Evolutionary conservation across 164 flowering plant genomes (phyloP), one percentile per base, ranked within the genome.

Genomic region (Vitis amurensis): DNA sequence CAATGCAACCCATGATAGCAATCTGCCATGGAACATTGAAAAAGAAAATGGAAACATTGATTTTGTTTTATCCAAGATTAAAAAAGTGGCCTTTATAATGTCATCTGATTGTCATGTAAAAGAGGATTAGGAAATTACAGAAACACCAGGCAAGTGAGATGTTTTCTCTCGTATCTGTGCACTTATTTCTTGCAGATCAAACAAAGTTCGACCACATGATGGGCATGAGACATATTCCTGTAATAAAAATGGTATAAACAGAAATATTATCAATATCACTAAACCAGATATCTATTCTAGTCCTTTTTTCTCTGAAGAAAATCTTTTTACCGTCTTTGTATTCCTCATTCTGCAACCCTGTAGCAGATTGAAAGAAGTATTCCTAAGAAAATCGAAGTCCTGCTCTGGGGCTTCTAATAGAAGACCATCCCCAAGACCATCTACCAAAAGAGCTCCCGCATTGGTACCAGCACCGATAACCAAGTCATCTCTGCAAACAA

Each of bases 201-300:
- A 95, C 68, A 95, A 78, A 15, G 99, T 92, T 71, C 99, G 80
- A 3, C 99, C 99, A 78, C 99, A 95, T 14, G 99, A 95, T 73
- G 99, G 99, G 82, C 99, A 95, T 15, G 99, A 95, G 6, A 95
- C 99, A 66, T 95, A 95, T 70, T 95, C 99, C 99, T 95, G 89
- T 14, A 79, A 77, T 37, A 9, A 69, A 56, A 72, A 30, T 70
- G 51, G 37, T 13, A 37, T 6, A 13, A 19, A 7, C 14, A 59
- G 29, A 31, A 15, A 51, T 23, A 37, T 8, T 49, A 30, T 68
- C 6, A 19, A 55, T n/a, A 29, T 30, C 31, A 55, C 31, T 8
- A 50, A 5, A 50, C 44, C 57, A 66, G 52, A 49, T 48, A 19
- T 55, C 9, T 55, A 47, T 19, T 65, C 31, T 17, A 8, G 30